phyloP scores from a whole-genome alignment of 2,329 filamentous ascomycete species.

The Phoma herbarum region DNA sequence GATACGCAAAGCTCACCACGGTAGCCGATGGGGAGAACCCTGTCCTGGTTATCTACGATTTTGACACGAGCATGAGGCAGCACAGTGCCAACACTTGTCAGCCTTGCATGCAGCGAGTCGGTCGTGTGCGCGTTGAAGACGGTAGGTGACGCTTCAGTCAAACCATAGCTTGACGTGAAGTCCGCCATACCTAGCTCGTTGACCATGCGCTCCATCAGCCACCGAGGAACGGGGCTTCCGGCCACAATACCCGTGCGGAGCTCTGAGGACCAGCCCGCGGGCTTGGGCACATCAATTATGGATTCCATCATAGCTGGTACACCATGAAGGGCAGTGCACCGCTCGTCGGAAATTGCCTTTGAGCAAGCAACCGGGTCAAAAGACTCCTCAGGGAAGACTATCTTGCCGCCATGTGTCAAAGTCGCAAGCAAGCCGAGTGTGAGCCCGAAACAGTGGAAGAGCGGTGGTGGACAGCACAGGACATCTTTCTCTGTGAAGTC shows the following conservation, averaged over 20 bases:
- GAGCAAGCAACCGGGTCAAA: conserved; percentile 75
- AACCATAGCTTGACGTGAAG: conserved; percentile 65
- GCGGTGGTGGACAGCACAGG: conserved; percentile 81
- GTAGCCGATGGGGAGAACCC: conserved; percentile 71
- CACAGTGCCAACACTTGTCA: conserved; percentile 77
- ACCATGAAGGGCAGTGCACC: conserved; percentile 76
- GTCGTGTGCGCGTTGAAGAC: conserved; percentile 83
- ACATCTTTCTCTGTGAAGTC: conserved; percentile 70
- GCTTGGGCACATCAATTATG: conserved; percentile 60
- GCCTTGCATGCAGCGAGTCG: conserved; percentile 71
- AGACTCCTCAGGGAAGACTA: conserved; percentile 76
- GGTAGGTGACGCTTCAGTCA: conserved; percentile 81
- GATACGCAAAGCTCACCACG: conserved; percentile 79
- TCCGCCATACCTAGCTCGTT: conserved; percentile 77
- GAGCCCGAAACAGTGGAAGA: conserved; percentile 88
- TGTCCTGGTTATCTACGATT: conserved; percentile 74
- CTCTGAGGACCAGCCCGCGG: conserved; percentile 52
- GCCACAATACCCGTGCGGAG: conserved; percentile 82
- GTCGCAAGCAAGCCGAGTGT: conserved; percentile 77
- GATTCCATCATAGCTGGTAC: conserved; percentile 88
- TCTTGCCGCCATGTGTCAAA: conserved; percentile 77
- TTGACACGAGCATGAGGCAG: conserved; percentile 79
- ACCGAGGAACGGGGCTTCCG: conserved; percentile 77
- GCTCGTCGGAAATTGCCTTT: conserved; percentile 63
- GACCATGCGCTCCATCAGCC: conserved; percentile 77